Conservation (phyloP, 306 rosid genomes). For the Cicer arietinum region DNA sequence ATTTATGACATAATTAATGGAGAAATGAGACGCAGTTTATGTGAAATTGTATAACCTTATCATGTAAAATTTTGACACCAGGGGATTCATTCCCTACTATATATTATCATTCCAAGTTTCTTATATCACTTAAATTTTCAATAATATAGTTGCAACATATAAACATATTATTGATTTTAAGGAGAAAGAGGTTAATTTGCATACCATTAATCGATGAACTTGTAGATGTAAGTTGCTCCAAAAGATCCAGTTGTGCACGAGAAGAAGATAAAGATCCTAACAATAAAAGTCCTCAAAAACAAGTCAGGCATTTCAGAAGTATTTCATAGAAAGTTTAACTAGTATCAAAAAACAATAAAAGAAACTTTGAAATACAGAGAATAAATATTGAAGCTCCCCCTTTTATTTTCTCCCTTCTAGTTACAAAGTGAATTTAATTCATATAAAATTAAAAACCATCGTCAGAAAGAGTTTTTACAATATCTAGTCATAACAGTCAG, state of each 20-base stretch:
- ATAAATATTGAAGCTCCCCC: background rate
- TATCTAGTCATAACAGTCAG: no score
- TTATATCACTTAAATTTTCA: background rate
- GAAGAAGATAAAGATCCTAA: conserved; percentile 76
- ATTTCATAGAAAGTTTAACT: conserved; percentile 11
- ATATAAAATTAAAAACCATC: no score
- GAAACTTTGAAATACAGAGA: background rate
- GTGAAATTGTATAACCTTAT: no score
- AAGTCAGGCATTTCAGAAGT: background rate
- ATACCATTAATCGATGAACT: conserved; percentile 66
- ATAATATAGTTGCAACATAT: background rate
- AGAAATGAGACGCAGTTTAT: no score
- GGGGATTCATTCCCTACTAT: background rate
- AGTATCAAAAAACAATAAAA: background rate
- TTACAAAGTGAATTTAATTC: no score
- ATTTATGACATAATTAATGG: no score
- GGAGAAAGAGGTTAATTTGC: conserved; percentile 22
- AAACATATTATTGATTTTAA: conserved; percentile 4
- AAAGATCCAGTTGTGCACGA: conserved; percentile 83
- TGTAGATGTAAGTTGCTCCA: conserved; percentile 87
- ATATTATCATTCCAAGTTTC: background rate
- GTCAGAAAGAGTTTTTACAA: no score
- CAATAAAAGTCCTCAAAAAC: conserved; percentile 28
- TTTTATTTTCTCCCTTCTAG: no score
- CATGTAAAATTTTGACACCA: no score